Evolutionary conservation across 2,329 filamentous ascomycete genomes (phyloP).

Genomic region (Albifimbria verrucaria): DNA sequence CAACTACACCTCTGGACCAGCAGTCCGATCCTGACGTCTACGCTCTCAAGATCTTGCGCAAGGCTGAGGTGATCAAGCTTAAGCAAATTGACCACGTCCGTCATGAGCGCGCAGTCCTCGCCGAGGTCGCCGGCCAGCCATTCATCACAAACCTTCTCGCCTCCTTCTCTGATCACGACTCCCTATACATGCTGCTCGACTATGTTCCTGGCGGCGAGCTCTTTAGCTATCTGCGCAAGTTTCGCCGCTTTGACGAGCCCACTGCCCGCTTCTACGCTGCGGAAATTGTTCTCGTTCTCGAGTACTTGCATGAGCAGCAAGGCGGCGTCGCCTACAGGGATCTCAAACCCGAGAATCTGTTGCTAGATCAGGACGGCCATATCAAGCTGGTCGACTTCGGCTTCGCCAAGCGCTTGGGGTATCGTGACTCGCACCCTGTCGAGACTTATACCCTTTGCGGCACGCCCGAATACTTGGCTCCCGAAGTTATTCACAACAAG

Average conservation of each 20-base stretch:
- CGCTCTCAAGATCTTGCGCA: constrained; percentile 76
- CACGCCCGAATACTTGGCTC: constrained; percentile 79
- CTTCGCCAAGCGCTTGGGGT: constrained; percentile 75
- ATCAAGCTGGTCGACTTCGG: constrained; percentile 84
- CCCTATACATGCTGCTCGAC: constrained; percentile 79
- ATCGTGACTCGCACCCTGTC: constrained; percentile 42
- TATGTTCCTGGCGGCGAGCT: constrained; percentile 83
- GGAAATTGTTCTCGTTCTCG: constrained; percentile 78
- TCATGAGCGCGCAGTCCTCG: constrained; percentile 76
- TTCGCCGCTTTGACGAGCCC: constrained; percentile 74
- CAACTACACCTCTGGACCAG: constrained; percentile 31
- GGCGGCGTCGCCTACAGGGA: constrained; percentile 78
- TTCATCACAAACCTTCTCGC: constrained; percentile 79
- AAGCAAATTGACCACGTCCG: constrained; percentile 87
- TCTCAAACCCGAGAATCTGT: constrained; percentile 78
- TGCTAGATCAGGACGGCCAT: constrained; percentile 74
- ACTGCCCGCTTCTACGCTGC: constrained; percentile 80
- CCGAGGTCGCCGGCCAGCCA: constrained; percentile 73
- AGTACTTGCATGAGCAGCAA: constrained; percentile 76
- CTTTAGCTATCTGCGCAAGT: constrained; percentile 76
- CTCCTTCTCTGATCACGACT: constrained; percentile 76
- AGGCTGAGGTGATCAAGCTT: constrained; percentile 70
- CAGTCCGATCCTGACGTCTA: constrained; percentile 54
- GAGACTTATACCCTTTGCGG: constrained; percentile 84
- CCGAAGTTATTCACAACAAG: constrained; percentile 81